phyloP scores from a whole-genome alignment of 148 eudicot species.

The Diospyros kaki region DNA sequence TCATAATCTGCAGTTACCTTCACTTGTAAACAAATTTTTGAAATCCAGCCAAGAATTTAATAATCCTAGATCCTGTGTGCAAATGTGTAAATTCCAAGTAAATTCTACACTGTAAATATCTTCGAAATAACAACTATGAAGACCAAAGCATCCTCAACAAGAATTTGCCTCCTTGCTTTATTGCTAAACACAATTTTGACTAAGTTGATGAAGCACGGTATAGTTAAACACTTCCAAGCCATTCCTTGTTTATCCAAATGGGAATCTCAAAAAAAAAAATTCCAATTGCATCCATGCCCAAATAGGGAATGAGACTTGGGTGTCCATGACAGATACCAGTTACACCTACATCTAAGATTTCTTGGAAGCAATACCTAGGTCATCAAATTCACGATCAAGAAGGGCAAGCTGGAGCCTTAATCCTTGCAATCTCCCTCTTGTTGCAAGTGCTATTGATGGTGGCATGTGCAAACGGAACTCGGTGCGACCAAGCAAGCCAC shows the following conservation, averaged over 20 bases:
- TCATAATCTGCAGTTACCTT: constrained; percentile 37
- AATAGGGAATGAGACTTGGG: background rate
- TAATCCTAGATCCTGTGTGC: background rate
- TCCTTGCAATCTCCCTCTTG: constrained; percentile 41
- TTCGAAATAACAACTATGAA: too few relatives aligned
- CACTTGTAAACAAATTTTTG: background rate
- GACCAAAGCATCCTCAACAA: too few relatives aligned
- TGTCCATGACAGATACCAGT: background rate
- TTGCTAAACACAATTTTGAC: too few relatives aligned
- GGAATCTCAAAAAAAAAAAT: too few relatives aligned
- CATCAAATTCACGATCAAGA: constrained; percentile 45
- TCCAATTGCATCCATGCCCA: too few relatives aligned
- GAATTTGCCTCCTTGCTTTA: too few relatives aligned
- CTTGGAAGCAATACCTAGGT: constrained; percentile 22
- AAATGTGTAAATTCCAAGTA: background rate
- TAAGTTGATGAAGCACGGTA: too few relatives aligned
- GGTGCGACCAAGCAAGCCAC: constrained; percentile 32
- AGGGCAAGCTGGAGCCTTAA: constrained; percentile 48
- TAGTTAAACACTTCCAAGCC: too few relatives aligned
- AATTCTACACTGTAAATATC: background rate
- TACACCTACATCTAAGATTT: too few relatives aligned
- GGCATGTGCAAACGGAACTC: constrained; percentile 48
- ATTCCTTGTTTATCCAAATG: too few relatives aligned
- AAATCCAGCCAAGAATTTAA: background rate
- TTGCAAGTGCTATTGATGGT: constrained; percentile 39